These are phyloP conservation scores for Trametes polyzona DNA, from an alignment of 1,284 basidiomycete genomes.

Conservation along the genomic window DNA sequence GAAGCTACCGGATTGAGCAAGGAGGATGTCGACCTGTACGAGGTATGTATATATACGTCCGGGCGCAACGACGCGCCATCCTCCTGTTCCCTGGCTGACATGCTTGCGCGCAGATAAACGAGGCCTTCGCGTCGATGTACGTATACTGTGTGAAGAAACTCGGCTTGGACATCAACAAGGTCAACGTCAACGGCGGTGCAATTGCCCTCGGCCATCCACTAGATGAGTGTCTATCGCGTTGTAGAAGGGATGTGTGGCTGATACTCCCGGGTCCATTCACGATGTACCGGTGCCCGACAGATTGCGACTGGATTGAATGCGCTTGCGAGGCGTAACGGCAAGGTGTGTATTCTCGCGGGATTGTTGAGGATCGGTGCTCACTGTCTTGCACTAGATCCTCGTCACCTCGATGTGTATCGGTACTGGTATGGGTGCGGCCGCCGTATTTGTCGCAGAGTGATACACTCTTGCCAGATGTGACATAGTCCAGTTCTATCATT, in stretches of 20 bases:
- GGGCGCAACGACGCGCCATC: background rate
- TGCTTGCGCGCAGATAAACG: slow-evolving; percentile 73
- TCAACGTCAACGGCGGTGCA: slow-evolving; percentile 91
- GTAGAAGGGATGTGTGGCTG: slow-evolving; percentile 19
- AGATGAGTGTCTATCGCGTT: slow-evolving; percentile 57
- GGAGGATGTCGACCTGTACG: slow-evolving; percentile 81
- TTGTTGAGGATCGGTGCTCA: slow-evolving; percentile 3
- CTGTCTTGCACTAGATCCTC: slow-evolving; percentile 51
- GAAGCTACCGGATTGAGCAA: slow-evolving; percentile 65
- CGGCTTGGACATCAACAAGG: slow-evolving; percentile 69
- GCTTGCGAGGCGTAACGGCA: slow-evolving; percentile 74
- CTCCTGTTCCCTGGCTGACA: background rate
- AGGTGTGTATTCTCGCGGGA: slow-evolving; percentile 48
- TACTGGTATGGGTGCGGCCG: slow-evolving; percentile 85
- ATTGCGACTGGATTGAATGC: slow-evolving; percentile 89
- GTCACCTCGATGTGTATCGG: slow-evolving; percentile 89
- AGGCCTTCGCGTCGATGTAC: slow-evolving; percentile 90
- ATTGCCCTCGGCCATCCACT: slow-evolving; percentile 89
- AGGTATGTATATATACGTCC: slow-evolving; percentile 63
- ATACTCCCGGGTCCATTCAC: slow-evolving; percentile 43
- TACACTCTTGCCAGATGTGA: background rate
- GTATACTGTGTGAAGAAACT: slow-evolving; percentile 82
- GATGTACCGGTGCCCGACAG: slow-evolving; percentile 88
- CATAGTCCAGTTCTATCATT: background rate
- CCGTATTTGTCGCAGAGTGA: slow-evolving; percentile 38